phyloP scores from a whole-genome alignment of 2,329 filamentous ascomycete species.

The Clonostachys rosea region DNA sequence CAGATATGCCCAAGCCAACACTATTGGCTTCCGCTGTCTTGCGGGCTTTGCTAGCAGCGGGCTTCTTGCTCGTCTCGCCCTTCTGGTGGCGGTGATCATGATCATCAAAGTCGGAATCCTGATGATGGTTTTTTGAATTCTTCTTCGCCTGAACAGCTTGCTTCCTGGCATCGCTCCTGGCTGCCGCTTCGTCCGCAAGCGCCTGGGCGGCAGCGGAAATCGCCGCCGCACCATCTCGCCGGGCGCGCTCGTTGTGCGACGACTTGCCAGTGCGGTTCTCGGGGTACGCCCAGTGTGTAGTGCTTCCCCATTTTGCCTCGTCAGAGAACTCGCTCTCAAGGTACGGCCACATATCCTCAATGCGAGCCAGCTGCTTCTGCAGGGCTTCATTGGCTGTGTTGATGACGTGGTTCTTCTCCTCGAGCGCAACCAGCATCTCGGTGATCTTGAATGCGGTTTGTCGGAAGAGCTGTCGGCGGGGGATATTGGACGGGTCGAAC shows the following conservation, averaged over 20 bases:
- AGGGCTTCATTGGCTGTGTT: conserved; percentile 88
- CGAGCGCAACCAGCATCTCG: conserved; percentile 83
- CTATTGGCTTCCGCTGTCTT: conserved; percentile 52
- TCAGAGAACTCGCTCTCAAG: conserved; percentile 89
- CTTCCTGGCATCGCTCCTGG: conserved; percentile 78
- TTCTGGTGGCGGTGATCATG: conserved; percentile 41
- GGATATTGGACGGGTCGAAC: conserved; percentile 54
- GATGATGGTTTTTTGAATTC: conserved; percentile 53
- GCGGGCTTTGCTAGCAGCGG: conserved; percentile 56
- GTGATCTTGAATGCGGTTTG: conserved; percentile 74
- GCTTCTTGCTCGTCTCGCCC: conserved; percentile 53
- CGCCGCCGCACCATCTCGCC: conserved; percentile 72
- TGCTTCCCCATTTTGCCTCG: conserved; percentile 88
- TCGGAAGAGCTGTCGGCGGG: conserved; percentile 69
- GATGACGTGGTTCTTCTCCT: conserved; percentile 97
- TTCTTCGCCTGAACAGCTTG: conserved; percentile 77
- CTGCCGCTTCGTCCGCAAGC: conserved; percentile 77
- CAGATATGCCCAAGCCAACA: conserved; percentile 63
- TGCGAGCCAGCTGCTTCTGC: conserved; percentile 75
- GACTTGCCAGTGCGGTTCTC: conserved; percentile 67
- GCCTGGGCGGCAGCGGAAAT: conserved; percentile 74
- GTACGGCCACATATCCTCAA: conserved; percentile 83
- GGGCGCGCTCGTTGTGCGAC: conserved; percentile 67
- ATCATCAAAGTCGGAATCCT: conserved; percentile 80
- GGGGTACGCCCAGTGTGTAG: conserved; percentile 92